Evolutionary conservation across 2,329 filamentous ascomycete genomes (phyloP).

Genomic region (Chrysoporthe deuterocubensis): DNA sequence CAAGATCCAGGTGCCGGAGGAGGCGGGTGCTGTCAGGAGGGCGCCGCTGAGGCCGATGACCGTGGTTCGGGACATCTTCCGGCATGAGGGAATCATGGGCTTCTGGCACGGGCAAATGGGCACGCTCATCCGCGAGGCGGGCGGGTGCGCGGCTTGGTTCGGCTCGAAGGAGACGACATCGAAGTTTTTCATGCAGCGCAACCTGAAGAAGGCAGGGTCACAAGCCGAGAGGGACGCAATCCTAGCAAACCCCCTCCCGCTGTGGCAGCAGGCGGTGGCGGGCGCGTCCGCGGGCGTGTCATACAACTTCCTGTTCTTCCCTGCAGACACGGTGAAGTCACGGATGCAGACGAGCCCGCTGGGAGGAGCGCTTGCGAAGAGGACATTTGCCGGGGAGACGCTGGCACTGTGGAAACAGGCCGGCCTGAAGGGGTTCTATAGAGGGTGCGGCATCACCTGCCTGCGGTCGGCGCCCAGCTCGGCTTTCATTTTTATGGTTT

Average conservation of each 20-base stretch:
- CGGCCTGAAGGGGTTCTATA: conserved; percentile 83
- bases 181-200: conserved; percentile 67
- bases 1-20: conserved; percentile 84
- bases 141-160: conserved; percentile 94
- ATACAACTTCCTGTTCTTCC: conserved; percentile 98
- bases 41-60: conserved; percentile 65
- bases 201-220: conserved; percentile 47
- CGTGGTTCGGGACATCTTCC: conserved; percentile 80
- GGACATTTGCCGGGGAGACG: conserved; percentile 75
- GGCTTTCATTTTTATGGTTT: conserved; percentile 97
- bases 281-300: conserved; percentile 88
- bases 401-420: conserved; percentile 78
- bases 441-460: conserved; percentile 93
- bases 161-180: conserved; percentile 84
- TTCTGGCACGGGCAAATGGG: conserved; percentile 97
- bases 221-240: conserved; percentile 46
- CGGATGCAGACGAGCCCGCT: conserved; percentile 91
- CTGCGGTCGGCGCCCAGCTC: conserved; percentile 87
- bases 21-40: conserved; percentile 43
- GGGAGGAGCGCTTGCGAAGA: conserved; percentile 52
- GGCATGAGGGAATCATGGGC: conserved; percentile 78
- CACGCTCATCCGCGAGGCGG: conserved; percentile 91
- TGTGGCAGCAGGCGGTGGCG: conserved; percentile 86
- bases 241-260: conserved; percentile 62
- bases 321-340: conserved; percentile 96